A percentile compares a stretch with the other conserved stretches of the same genome.
phyloP scores from a whole-genome alignment of 2,329 filamentous ascomycete species.

The Aureobasidium sp. region DNA sequence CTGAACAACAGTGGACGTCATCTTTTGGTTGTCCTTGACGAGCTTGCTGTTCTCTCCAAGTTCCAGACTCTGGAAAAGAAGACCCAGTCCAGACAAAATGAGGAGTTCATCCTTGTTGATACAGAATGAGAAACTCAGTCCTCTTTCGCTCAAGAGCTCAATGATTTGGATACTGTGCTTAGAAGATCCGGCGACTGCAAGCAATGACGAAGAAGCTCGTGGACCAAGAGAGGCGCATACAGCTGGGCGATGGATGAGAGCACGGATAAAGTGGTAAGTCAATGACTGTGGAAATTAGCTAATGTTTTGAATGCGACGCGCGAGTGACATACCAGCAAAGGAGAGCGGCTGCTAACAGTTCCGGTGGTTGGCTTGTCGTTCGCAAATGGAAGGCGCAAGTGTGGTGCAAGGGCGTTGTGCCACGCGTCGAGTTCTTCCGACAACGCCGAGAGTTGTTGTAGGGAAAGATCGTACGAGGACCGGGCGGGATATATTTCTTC shows the following conservation, averaged over 20 bases:
- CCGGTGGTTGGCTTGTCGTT: slow-evolving; percentile 95
- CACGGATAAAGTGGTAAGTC: slow-evolving; percentile 81
- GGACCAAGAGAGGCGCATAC: slow-evolving; percentile 63
- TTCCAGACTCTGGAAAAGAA: slow-evolving; percentile 78
- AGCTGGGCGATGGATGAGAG: slow-evolving; percentile 82
- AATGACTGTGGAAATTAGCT: slow-evolving; percentile 53
- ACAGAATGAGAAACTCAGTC: slow-evolving; percentile 82
- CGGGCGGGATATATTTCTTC: slow-evolving; percentile 75
- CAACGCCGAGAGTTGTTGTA: slow-evolving; percentile 65
- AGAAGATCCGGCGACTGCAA: slow-evolving; percentile 73
- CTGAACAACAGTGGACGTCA: slow-evolving; percentile 53
- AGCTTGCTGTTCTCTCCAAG: slow-evolving; percentile 79
- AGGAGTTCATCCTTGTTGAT: slow-evolving; percentile 81
- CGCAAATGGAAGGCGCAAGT: slow-evolving; percentile 76
- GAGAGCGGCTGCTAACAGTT: slow-evolving; percentile 81
- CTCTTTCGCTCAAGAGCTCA: slow-evolving; percentile 78
- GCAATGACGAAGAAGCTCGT: slow-evolving; percentile 66
- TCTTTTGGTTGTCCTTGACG: slow-evolving; percentile 72
- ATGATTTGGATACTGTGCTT: slow-evolving; percentile 90
- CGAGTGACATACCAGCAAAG: slow-evolving; percentile 59
- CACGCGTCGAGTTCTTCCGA: slow-evolving; percentile 72
- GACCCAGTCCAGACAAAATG: slow-evolving; percentile 68
- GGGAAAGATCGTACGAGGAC: slow-evolving; percentile 69
- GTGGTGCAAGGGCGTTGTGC: slow-evolving; percentile 66
- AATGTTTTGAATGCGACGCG: not conserved